These are phyloP conservation scores for Soucietia sequanensis DNA, from an alignment of 805 yeast genomes.

Conservation along the genomic window DNA sequence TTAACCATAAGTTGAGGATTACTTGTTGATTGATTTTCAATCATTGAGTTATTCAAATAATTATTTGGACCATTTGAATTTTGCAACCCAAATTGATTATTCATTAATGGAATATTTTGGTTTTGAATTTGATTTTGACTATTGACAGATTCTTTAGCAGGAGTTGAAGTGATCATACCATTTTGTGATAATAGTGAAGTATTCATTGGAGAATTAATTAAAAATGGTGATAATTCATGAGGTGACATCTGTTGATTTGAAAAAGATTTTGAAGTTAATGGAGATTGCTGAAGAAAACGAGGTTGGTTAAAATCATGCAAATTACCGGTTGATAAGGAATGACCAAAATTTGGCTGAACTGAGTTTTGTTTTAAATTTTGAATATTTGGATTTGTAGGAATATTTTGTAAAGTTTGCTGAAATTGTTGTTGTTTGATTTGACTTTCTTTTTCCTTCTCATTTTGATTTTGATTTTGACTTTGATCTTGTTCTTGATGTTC, in stretches of 20 bases:
- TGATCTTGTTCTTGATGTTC: neutral
- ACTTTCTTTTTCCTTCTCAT: too few relatives aligned
- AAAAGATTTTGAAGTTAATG: neutral
- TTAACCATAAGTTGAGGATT: constrained; percentile 16
- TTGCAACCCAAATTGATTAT: too few relatives aligned
- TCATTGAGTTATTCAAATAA: too few relatives aligned
- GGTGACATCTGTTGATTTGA: neutral
- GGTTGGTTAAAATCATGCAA: constrained; percentile 8
- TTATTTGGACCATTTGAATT: too few relatives aligned
- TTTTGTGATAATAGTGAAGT: neutral
- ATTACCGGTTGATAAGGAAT: constrained; percentile 16
- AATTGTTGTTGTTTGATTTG: too few relatives aligned
- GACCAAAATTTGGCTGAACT: constrained; percentile 2
- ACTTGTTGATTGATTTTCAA: constrained; percentile 1
- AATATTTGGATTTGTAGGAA: too few relatives aligned
- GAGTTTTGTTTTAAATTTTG: neutral
- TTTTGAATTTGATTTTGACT: neutral
- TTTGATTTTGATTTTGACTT: too few relatives aligned
- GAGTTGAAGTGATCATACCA: constrained; percentile 14
- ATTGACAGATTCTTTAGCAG: constrained; percentile 6
- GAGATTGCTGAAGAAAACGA: neutral
- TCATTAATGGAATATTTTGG: too few relatives aligned
- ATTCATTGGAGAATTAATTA: constrained; percentile 1
- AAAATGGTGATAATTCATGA: neutral
- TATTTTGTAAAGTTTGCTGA: too few relatives aligned